Evolutionary conservation across 495 filamentous ascomycete species (phyloP).

Genomic region (Hypoxylon perforatum): DNA sequence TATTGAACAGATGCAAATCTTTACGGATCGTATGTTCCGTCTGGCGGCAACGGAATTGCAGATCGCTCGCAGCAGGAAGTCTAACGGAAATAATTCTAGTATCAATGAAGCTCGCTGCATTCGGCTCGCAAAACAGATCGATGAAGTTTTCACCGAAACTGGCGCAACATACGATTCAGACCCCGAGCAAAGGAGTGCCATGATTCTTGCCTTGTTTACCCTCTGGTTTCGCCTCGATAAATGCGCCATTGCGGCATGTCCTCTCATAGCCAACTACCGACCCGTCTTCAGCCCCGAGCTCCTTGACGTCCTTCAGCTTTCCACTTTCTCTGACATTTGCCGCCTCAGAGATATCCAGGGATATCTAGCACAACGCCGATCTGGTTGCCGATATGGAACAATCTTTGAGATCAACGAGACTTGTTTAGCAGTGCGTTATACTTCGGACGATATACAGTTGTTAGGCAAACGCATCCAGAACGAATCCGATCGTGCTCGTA

Average conservation of each 20-base stretch:
- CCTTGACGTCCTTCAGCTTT: constrained; percentile 62
- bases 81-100: background rate
- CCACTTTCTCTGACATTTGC: constrained; percentile 54
- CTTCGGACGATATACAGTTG: constrained; percentile 44
- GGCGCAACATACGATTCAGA: constrained; percentile 56
- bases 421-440: constrained; percentile 61
- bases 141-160: constrained; percentile 46
- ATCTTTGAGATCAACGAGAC: constrained; percentile 56
- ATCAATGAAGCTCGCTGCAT: constrained; percentile 43
- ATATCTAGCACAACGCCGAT: constrained; percentile 53
- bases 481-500: constrained; percentile 36
- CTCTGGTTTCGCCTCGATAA: constrained; percentile 58
- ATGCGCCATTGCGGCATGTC: constrained; percentile 43
- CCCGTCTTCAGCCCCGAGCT: constrained; percentile 57
- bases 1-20: constrained; percentile 24
- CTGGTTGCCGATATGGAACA: constrained; percentile 31
- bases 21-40: constrained; percentile 33
- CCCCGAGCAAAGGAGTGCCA: constrained; percentile 56
- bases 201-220: constrained; percentile 56
- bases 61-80: background rate
- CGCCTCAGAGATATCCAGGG: constrained; percentile 60
- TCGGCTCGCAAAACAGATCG: constrained; percentile 50
- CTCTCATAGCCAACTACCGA: constrained; percentile 49
- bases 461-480: constrained; percentile 50
- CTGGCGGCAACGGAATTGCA: constrained; percentile 29